Evolutionary conservation across 352 stramenopile genomes (phyloP), one percentile per base, ranked within the genome.

Genomic region (Pilasporangium apinafurcum): DNA sequence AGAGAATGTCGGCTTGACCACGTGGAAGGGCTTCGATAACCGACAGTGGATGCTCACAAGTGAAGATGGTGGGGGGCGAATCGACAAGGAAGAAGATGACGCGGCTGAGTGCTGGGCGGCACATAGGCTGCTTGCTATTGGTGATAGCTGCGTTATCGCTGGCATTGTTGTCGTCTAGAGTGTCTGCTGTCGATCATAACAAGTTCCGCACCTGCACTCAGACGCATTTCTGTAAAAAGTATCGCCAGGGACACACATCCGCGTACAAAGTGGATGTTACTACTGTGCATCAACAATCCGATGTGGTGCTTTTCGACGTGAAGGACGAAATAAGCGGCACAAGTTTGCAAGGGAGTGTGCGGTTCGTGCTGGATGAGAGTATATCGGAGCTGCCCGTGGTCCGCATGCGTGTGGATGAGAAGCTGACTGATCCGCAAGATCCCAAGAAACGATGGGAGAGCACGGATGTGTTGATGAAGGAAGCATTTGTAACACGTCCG

Each of bases 141-240:
- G 4, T 30, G 17, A 25, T 21, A 14, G 17, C 33, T 12, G 22
- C 29, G 10, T 14, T 43, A 28, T 18, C 44, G 5, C 22, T 53
- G n/a, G 25, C 41, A 12, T 16, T 50, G 9, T 27, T 38, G 13
- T 34, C 28, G 5, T 12, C 21, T n/a, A 12, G 22, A 16, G 32
- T 53, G 16, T 34, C 13, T 9, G 92, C 85, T 8, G 97, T 99
- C 10, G 97, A 99, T 68, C 78, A 85, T 56, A 94, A 63, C 46
- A 99, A 99, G 77, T 99, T 99, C 71, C 76, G 96, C 33, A 99
- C 89, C 17, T 99, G 97, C 59, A 62, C 82, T 17, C 83, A 99
- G 68, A 98, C 96, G n/a, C 86, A 93, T 13, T 99, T 99, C 73
- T 99, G 97, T 68, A 65, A 72, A 24, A 78, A 72, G 45, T 75